Evolutionary conservation across 129 eudicot species (phyloP).

Genomic region (Calendula officinalis): DNA sequence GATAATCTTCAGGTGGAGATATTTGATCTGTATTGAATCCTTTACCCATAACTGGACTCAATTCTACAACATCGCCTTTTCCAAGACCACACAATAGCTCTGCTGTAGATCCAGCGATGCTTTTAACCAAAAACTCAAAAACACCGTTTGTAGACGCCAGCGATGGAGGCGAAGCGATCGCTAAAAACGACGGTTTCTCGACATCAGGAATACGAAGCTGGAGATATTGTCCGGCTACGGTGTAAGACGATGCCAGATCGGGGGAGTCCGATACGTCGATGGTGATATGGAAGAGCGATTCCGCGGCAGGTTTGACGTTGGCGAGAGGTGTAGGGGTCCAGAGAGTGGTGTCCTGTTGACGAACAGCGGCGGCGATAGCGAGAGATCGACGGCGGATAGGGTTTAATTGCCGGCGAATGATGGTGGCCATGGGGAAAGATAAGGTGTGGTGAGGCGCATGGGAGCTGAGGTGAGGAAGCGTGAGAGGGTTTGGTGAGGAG

Average conservation of each 20-base stretch:
- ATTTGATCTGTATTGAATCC: slow-evolving; percentile 61
- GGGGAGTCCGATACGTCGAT: slow-evolving; percentile 79
- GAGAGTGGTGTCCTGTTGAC: slow-evolving; percentile 57
- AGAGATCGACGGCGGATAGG: slow-evolving; percentile 47
- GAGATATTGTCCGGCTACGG: slow-evolving; percentile 76
- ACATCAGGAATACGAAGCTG: slow-evolving; percentile 67
- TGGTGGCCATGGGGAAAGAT: slow-evolving; percentile 51
- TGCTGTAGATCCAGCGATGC: slow-evolving; percentile 78
- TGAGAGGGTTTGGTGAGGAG: slow-evolving; percentile 21
- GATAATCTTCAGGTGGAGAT: slow-evolving; percentile 60
- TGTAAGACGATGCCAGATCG: slow-evolving; percentile 58
- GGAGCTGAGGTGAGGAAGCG: slow-evolving; percentile 44
- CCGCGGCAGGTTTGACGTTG: slow-evolving; percentile 68
- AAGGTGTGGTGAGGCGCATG: slow-evolving; percentile 52
- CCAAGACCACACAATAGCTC: slow-evolving; percentile 70
- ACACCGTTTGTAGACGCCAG: slow-evolving; percentile 48
- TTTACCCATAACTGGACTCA: slow-evolving; percentile 71
- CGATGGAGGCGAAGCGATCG: slow-evolving; percentile 91
- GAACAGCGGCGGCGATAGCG: slow-evolving; percentile 59
- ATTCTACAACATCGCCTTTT: slow-evolving; percentile 76
- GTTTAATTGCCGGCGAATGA: slow-evolving; percentile 49
- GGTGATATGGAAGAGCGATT: slow-evolving; percentile 69
- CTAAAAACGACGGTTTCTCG: slow-evolving; percentile 62
- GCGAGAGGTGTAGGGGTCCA: slow-evolving; percentile 67
- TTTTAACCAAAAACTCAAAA: slow-evolving; percentile 81